Evolutionary conservation across 768 basidiomycete genomes (phyloP).

Genomic region (Stropharia rugosoannulata): DNA sequence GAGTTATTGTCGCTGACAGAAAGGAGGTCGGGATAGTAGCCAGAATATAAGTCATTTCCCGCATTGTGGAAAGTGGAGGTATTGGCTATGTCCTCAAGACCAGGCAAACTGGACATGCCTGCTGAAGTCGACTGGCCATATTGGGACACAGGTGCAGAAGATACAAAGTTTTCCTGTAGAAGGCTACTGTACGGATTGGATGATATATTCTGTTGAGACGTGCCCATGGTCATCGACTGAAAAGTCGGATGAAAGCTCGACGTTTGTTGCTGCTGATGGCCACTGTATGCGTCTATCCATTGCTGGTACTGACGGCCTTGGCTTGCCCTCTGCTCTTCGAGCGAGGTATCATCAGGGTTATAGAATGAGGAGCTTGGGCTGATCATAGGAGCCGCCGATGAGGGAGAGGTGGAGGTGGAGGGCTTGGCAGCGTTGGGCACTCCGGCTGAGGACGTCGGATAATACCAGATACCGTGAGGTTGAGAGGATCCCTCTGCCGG

Average conservation of each 20-base stretch:
- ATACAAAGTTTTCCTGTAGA: slow-evolving; percentile 24
- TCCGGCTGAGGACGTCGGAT: slow-evolving; percentile 8
- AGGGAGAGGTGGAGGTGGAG: slow-evolving; percentile 14
- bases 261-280: slow-evolving; percentile 18
- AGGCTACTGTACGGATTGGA: slow-evolving; percentile 23
- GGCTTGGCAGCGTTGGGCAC: slow-evolving; percentile 8
- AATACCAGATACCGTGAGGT: slow-evolving; percentile 19
- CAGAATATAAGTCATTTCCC: slow-evolving; percentile 17
- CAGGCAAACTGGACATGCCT: slow-evolving; percentile 18
- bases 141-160: slow-evolving; percentile 18
- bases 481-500: slow-evolving; percentile 8
- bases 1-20: slow-evolving; percentile 16
- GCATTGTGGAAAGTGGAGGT: slow-evolving; percentile 8
- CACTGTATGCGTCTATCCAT: slow-evolving; percentile 36
- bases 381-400: slow-evolving; percentile 46
- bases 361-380: slow-evolving; percentile 54
- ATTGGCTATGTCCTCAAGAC: slow-evolving; percentile 2
- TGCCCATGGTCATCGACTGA: slow-evolving; percentile 13
- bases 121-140: slow-evolving; percentile 22
- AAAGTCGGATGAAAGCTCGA: slow-evolving; percentile 17
- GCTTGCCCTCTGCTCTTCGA: slow-evolving; percentile 22
- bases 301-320: slow-evolving; percentile 40
- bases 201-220: slow-evolving; percentile 14
- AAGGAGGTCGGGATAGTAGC: slow-evolving; percentile 20
- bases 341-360: slow-evolving; percentile 39